phyloP scores from a whole-genome alignment of 2,329 filamentous ascomycete genomes.

The Colletotrichum phormii region DNA sequence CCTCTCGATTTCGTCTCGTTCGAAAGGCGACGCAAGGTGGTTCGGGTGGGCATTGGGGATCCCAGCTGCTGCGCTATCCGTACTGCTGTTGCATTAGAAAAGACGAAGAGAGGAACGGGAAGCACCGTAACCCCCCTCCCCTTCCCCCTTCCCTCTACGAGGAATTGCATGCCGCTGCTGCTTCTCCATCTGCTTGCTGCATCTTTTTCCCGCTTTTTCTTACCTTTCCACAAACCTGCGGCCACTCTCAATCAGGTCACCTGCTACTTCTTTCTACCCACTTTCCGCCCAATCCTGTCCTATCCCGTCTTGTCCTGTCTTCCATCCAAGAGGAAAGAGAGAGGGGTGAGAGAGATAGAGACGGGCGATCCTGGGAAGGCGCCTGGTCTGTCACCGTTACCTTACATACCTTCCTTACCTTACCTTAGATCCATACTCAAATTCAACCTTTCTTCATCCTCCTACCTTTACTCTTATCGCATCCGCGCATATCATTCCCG shows the following conservation, averaged over 20 bases:
- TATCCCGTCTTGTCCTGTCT: neutral
- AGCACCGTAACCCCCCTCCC: neutral
- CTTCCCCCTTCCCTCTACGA: neutral
- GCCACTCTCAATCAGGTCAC: constrained; percentile 17
- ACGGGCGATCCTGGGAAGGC: constrained; percentile 4
- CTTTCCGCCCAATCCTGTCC: neutral
- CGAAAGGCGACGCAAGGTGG: constrained; percentile 2
- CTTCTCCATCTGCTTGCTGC: constrained; percentile 3
- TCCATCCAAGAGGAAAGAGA: neutral
- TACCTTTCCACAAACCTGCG: constrained; percentile 8
- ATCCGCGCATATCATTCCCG: constrained; percentile 1
- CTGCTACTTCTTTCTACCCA: constrained; percentile 7
- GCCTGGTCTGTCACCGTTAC: constrained; percentile 4
- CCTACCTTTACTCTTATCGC: constrained; percentile 4
- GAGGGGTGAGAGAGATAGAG: neutral
- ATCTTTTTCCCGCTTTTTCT: constrained; percentile 32
- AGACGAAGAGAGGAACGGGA: constrained; percentile 9
- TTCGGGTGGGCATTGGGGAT: constrained; percentile 26
- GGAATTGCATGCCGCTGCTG: constrained; percentile 25
- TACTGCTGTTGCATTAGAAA: constrained; percentile 14
- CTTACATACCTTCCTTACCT: neutral
- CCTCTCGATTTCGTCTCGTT: constrained; percentile 47
- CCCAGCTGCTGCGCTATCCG: constrained; percentile 7
- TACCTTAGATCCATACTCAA: constrained; percentile 19
- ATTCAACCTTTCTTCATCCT: constrained; percentile 18